Evolutionary conservation across 2,329 filamentous ascomycete species (phyloP), one percentile per base, ranked within the genome.

Genomic region (Talaromyces sp.): DNA sequence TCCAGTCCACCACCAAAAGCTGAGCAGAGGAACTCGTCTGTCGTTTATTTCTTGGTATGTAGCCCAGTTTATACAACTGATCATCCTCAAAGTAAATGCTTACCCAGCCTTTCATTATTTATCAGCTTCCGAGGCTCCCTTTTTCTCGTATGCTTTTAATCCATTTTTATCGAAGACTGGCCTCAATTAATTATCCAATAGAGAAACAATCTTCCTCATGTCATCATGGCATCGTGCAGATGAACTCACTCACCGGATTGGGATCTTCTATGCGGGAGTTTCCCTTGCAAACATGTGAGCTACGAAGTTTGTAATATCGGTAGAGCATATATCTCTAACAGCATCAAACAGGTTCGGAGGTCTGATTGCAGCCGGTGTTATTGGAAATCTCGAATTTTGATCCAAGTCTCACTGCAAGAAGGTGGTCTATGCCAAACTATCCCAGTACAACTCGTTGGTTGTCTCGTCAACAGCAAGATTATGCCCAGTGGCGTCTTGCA

Each of bases 401-500:
- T 3, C 29, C n/a, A 11, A 48, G 29, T 20, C 46, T 48, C 10
- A 40, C n/a, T 11, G 10, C 19, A 11, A 40, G 20, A 19, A 40
- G 46, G 20, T 48, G 36, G 33, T 48, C 40, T 22, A 48, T 48
- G 46, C 33, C 46, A 29, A 39, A 48, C 29, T 48, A 48, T 27
- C 46, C 46, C n/a, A 40, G 17, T 14, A 48, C 36, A 13, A 48
- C 46, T 1, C 20, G 35, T 11, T 48, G 46, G 46, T 35, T 48
- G 11, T 40, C 46, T 4, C 46, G 32, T 20, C 33, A 48, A 24
- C 19, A 48, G 17, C 33, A 48, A 41, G 33, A 40, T 16, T 39
- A 40, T 35, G 46, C 46, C n/a, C 27, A 29, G 10, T 39, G 37
- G 16, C 46, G 46, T 17, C 46, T 48, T 19, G 46, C 46, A 2